A percentile compares a stretch with the other conserved stretches of the same genome.
phyloP scores from a whole-genome alignment of 805 yeast genomes.

The Kodamaea laetipori region DNA sequence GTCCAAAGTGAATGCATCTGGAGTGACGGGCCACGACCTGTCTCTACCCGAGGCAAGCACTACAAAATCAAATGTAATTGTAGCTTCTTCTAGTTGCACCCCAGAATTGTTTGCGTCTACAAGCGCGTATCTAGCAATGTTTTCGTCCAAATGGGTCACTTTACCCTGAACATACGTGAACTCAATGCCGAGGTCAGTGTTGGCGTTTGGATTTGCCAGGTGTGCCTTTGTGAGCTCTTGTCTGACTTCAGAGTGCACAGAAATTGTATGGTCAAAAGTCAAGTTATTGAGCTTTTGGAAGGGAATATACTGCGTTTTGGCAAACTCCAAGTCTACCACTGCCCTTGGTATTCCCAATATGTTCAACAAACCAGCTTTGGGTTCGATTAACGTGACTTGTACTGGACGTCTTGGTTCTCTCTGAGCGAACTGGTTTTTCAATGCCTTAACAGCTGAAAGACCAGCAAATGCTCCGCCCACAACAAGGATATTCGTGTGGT shows the following conservation, averaged over 20 bases:
- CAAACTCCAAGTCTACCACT: conserved; percentile 41
- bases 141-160: conserved; percentile 24
- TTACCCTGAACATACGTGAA: conserved; percentile 36
- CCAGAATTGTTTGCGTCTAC: conserved; percentile 4
- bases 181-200: conserved; percentile 22
- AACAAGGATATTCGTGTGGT: conserved; percentile 34
- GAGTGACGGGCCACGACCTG: conserved; percentile 57
- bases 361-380: conserved; percentile 42
- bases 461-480: conserved; percentile 49
- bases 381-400: conserved; percentile 41
- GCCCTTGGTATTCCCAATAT: conserved; percentile 43
- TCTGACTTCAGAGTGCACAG: conserved; percentile 25
- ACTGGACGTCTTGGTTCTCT: conserved; percentile 18
- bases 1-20: conserved; percentile 42
- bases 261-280: conserved; percentile 30
- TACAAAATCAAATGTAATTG: conserved; percentile 46
- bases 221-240: conserved; percentile 4
- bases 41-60: conserved; percentile 53
- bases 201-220: conserved; percentile 7
- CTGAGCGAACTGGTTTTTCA: conserved; percentile 28
- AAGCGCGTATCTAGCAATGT: conserved; percentile 15
- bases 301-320: conserved; percentile 39
- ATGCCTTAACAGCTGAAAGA: conserved; percentile 34
- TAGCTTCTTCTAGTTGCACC: neutral
- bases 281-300: conserved; percentile 32